Evolutionary conservation across 805 yeast species (phyloP), one percentile per base, ranked within the genome.

Genomic region (Candida incommunis): DNA sequence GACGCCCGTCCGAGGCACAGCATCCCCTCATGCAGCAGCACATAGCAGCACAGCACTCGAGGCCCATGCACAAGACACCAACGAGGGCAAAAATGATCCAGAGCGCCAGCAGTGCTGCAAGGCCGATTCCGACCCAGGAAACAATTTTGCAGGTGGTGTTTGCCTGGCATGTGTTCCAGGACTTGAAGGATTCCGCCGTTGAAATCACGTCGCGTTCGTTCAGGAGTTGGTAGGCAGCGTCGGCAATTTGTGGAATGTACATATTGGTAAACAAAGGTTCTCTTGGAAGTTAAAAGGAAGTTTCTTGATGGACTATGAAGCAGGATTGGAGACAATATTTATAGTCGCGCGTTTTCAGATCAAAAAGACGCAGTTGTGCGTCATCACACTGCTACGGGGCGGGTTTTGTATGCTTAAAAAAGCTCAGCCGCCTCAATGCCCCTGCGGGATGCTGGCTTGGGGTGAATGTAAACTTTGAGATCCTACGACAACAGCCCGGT

Each of bases 111-210:
- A 83, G 51, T 0, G 58, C 67, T 0, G 78, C 90, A 11, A 84
- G 54, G 0, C 67, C 74, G 2, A 82, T 79, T 2, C 82, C 80
- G 13, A 82, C 83, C 40, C 83, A 82, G 3, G 83, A 88, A 20
- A 80, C 74, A 46, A 82, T 74, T 56, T 83, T 84, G 62, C 94
- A 84, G 41, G 78, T 68, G 41, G 64, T 77, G 60, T 82, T 80
- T 55, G 71, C 80, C 90, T 82, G 82, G 62, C 94, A 84, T 2
- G 83, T 74, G 56, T 79, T 76, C 92, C 94, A 83, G 44, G 59
- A 51, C 55, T 68, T 74, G 66, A 80, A 80, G n/a, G 37, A 31
- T n/a, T 31, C 37, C 4, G 37, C 37, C 20, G 37, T 31, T 5
- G 37, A 31, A 5, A 31, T 7, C 20, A 18, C 37, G 20, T 31